Evolutionary conservation across 495 filamentous ascomycete species (phyloP), one percentile per base, ranked within the genome.

Genomic region (Penicillium samsonianum): DNA sequence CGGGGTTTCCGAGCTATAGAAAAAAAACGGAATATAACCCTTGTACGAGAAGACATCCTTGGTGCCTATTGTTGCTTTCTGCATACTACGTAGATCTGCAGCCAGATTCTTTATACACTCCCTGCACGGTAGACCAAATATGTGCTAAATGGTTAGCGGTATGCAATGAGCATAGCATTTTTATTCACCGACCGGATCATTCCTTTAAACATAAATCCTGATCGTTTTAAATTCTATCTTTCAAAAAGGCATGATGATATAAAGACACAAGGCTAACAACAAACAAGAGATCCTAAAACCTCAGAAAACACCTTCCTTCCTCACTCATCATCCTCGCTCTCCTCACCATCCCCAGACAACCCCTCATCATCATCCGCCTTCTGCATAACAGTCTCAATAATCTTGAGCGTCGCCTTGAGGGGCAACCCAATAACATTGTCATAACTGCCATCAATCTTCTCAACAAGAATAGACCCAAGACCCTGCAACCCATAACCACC

Each of bases 341-440:
- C 73, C 22, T 68, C 62, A 5, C 64, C 65, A 30, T 51, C 60
- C 33, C 37, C 53, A 38, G 61, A 64, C 46, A 77, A 67, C 28
- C 65, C 63, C 57, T 82, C 80, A 48, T 83, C 82, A 65, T 84
- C 82, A 69, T 80, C 77, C 20, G 80, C 78, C 65, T 74, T 74
- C 42, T 70, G 65, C 57, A 95, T 69, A 23, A 90, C 87, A 79
- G 85, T 90, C 79, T 98, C 91, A 62, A 95, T 92, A 55, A 96
- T 65, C 73, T 84, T 85, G 72, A 97, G 68, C 23, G 86, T 90
- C 64, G 85, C 81, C 67, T 90, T 83, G 53, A 98, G 74, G 30
- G 94, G 94, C 77, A 98, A 70, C n/a, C 95, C 94, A 50, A 98
- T 84, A 7, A 98, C 94, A 77, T 98, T 98, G 81, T 98, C 93